Evolutionary conservation across 2,329 filamentous ascomycete genomes (phyloP).

Genomic region (Clarireedia hainanense): DNA sequence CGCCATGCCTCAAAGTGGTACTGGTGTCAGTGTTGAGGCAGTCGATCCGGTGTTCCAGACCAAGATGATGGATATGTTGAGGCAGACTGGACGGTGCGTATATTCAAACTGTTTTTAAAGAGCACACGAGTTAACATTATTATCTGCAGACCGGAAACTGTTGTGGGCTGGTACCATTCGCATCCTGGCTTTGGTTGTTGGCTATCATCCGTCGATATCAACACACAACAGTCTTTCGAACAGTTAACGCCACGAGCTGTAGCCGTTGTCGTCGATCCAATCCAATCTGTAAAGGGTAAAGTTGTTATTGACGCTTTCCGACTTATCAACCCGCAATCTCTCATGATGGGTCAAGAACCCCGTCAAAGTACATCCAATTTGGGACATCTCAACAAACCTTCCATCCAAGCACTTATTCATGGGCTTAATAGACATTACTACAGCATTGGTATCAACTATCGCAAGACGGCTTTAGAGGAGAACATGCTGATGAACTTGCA

Average conservation of each 20-base stretch:
- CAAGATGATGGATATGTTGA: constrained; percentile 99
- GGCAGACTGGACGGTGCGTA: constrained; percentile 80
- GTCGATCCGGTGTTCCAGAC: constrained; percentile 98
- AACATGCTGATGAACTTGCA: constrained; percentile 99
- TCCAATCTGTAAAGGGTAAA: constrained; percentile 99
- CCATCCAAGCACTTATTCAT: constrained; percentile 98
- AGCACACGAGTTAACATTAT: constrained; percentile 9
- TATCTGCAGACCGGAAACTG: constrained; percentile 71
- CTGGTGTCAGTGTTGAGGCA: constrained; percentile 94
- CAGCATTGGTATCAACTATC: constrained; percentile 96
- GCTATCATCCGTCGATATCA: constrained; percentile 98
- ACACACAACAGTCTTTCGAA: constrained; percentile 99
- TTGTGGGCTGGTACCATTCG: constrained; percentile 99
- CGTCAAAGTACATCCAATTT: constrained; percentile 96
- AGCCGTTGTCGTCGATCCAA: constrained; percentile 95
- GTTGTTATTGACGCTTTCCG: constrained; percentile 99
- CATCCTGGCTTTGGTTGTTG: constrained; percentile 99
- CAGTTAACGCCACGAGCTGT: constrained; percentile 95
- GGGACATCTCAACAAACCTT: constrained; percentile 97
- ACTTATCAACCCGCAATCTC: constrained; percentile 92
- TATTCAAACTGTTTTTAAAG: background rate
- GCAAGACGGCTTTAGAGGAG: constrained; percentile 95
- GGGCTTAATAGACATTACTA: constrained; percentile 98
- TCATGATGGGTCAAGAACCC: constrained; percentile 97
- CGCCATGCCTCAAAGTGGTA: constrained; percentile 98